phyloP scores from a whole-genome alignment of 495 filamentous ascomycete genomes.

The Talaromyces trachyspermus region DNA sequence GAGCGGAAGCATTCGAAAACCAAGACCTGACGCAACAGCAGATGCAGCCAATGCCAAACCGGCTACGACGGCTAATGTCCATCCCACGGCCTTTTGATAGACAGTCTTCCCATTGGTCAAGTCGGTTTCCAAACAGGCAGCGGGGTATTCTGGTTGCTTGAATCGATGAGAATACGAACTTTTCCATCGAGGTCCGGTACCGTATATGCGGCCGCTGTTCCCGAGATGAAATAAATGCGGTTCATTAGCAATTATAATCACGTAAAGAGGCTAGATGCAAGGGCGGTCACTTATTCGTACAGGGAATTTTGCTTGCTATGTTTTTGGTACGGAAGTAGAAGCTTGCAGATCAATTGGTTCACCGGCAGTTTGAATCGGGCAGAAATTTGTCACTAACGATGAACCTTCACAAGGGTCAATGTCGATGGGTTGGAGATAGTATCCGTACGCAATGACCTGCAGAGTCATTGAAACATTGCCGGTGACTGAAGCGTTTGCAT shows the following conservation, averaged over 20 bases:
- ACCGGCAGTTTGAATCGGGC: constrained; percentile 8
- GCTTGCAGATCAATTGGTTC: constrained; percentile 6
- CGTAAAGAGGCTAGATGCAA: not conserved
- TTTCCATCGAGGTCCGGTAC: constrained; percentile 75
- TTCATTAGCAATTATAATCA: too few relatives aligned
- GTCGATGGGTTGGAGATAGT: constrained; percentile 47
- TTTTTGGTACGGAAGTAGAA: constrained; percentile 1
- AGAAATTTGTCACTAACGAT: constrained; percentile 8
- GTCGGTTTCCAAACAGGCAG: constrained; percentile 75
- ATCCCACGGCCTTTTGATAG: constrained; percentile 70
- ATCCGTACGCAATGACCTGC: constrained; percentile 68
- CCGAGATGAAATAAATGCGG: too few relatives aligned
- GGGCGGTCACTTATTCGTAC: constrained; percentile 1
- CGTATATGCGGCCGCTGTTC: constrained; percentile 39
- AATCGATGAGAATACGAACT: constrained; percentile 63
- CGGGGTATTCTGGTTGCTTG: constrained; percentile 41
- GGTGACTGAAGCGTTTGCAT: constrained; percentile 64
- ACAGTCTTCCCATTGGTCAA: constrained; percentile 82
- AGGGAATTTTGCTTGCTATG: constrained; percentile 5
- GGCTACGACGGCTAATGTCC: constrained; percentile 69
- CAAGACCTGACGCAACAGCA: constrained; percentile 60
- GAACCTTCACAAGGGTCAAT: constrained; percentile 60
- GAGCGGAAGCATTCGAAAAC: constrained; percentile 87
- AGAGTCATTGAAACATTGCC: constrained; percentile 68
- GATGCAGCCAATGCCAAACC: constrained; percentile 65